phyloP scores from a whole-genome alignment of 495 filamentous ascomycete genomes.

The Penicillium lagena region DNA sequence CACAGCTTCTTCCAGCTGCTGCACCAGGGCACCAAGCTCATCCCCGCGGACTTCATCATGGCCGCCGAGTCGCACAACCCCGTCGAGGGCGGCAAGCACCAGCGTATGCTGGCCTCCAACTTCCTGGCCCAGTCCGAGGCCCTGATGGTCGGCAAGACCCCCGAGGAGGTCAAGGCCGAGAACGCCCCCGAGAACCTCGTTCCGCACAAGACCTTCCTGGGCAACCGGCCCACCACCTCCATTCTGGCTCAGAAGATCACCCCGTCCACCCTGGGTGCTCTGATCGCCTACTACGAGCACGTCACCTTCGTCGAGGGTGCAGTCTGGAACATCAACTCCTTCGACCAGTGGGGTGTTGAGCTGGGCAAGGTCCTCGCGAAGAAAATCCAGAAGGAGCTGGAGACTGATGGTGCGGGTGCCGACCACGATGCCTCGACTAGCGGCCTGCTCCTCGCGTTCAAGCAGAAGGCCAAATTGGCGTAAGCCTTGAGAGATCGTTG shows the following conservation, averaged over 20 bases:
- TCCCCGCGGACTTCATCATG: slow-evolving; percentile 95
- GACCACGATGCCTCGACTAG: slow-evolving; percentile 82
- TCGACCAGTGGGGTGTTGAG: slow-evolving; percentile 99
- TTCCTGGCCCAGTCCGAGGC: slow-evolving; percentile 98
- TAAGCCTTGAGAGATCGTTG: slow-evolving; percentile 17
- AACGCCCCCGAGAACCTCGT: slow-evolving; percentile 77
- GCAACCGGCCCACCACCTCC: slow-evolving; percentile 92
- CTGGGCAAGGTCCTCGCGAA: slow-evolving; percentile 93
- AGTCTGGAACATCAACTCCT: slow-evolving; percentile 98
- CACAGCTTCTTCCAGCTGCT: slow-evolving; percentile 99
- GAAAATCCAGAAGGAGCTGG: slow-evolving; percentile 75
- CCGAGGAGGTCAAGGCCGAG: slow-evolving; percentile 83
- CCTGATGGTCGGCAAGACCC: slow-evolving; percentile 95
- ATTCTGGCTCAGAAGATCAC: slow-evolving; percentile 94
- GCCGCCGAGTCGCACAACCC: slow-evolving; percentile 96
- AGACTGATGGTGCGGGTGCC: slow-evolving; percentile 60
- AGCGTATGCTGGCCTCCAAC: slow-evolving; percentile 97
- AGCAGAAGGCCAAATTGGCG: slow-evolving; percentile 53
- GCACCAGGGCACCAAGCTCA: slow-evolving; percentile 98
- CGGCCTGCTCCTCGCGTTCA: slow-evolving; percentile 83
- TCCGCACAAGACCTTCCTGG: slow-evolving; percentile 98
- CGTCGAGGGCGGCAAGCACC: slow-evolving; percentile 82
- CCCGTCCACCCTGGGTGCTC: slow-evolving; percentile 82
- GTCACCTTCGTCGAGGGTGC: slow-evolving; percentile 96
- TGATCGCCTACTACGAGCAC: slow-evolving; percentile 99